These are phyloP conservation scores for Zygnema circumcarinatum DNA, from an alignment of 139 green algal species.

Conservation along the genomic window DNA sequence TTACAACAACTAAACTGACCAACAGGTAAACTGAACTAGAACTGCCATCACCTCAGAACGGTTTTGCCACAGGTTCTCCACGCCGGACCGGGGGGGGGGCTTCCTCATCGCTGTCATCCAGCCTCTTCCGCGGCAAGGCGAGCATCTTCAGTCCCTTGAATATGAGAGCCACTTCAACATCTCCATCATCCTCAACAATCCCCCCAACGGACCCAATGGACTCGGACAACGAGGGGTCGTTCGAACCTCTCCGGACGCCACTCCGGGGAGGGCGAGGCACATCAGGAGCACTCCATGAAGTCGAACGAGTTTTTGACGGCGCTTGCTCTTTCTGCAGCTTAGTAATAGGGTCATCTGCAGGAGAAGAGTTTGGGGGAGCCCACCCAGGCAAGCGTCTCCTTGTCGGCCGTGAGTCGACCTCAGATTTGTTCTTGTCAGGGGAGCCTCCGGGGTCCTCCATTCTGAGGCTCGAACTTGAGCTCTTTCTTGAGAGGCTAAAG, in stretches of 20 bases:
- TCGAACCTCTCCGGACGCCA: not conserved
- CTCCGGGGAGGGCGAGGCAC: not conserved
- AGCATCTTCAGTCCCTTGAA: not conserved
- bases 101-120: not conserved
- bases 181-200: not conserved
- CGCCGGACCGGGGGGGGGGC: no score
- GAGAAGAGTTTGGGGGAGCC: not conserved
- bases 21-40: no score
- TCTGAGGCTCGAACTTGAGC: not conserved
- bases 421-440: not conserved
- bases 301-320: not conserved
- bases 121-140: not conserved
- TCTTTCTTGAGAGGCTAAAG: not conserved
- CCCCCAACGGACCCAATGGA: not conserved
- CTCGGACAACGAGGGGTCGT: not conserved
- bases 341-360: not conserved
- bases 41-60: no score
- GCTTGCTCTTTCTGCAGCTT: not conserved
- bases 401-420: not conserved
- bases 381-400: not conserved
- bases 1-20: no score
- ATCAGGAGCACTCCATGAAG: not conserved
- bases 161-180: not conserved
- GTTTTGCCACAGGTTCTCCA: no score
- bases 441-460: not conserved